A percentile compares a stretch with the other conserved stretches of the same genome.
phyloP scores from a whole-genome alignment of 306 rosid species.

The barrel medic (Medicago truncatula) region MtrunA17r5.0-ANR NC_053043.1:14217501-14218000 shows the following conservation, averaged over 20 bases:
- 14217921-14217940: conserved; percentile 34
- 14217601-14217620: conserved; percentile 44
- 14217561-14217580: conserved; percentile 38
- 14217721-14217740: conserved; percentile 48
- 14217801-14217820: conserved; percentile 9
- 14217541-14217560: conserved; percentile 53
- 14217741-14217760: conserved; percentile 24
- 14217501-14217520: conserved; percentile 51
- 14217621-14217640: conserved; percentile 46
- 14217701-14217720: conserved; percentile 65
- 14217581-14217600: conserved; percentile 44
- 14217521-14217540: conserved; percentile 43
- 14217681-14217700: conserved; percentile 50
- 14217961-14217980: background rate
- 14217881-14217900: conserved; percentile 37
- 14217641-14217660: conserved; percentile 32
- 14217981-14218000: conserved; percentile 30
- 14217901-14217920: conserved; percentile 50
- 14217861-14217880: conserved; percentile 42
- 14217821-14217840: conserved; percentile 29
- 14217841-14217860: conserved; percentile 45
- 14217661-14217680: conserved; percentile 30
- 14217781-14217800: conserved; percentile 25
- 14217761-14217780: background rate
- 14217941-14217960: conserved; percentile 18